These are phyloP conservation scores for Diaporthe caulivora DNA, from an alignment of 2,329 filamentous ascomycete species.

Conservation along the genomic window DNA sequence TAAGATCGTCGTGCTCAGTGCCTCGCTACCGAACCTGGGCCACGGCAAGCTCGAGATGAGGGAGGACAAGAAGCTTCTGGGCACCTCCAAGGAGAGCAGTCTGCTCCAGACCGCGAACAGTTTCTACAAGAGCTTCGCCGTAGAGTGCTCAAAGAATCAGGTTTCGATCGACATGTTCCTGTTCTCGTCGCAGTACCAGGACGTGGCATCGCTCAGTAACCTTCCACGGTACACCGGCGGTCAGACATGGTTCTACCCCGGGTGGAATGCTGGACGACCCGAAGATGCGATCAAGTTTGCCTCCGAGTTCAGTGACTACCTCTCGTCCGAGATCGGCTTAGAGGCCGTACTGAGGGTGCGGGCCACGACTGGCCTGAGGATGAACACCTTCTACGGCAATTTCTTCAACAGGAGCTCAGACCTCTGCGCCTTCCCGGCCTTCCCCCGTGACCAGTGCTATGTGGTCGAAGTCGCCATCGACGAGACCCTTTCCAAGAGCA, in stretches of 20 bases:
- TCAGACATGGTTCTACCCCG: constrained; percentile 98
- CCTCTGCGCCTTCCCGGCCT: constrained; percentile 96
- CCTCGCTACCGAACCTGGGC: constrained; percentile 90
- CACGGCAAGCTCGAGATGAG: constrained; percentile 91
- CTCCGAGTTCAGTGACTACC: constrained; percentile 93
- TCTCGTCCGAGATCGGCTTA: constrained; percentile 96
- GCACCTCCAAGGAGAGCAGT: constrained; percentile 90
- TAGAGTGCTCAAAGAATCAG: constrained; percentile 98
- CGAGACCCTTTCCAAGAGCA: constrained; percentile 90
- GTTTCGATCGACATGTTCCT: constrained; percentile 99
- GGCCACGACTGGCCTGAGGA: constrained; percentile 92
- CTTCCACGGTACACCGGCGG: constrained; percentile 95
- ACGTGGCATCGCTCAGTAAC: constrained; percentile 96
- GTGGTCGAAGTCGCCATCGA: constrained; percentile 99
- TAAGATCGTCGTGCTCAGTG: constrained; percentile 92
- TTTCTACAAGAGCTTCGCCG: constrained; percentile 99
- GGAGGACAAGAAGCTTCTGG: constrained; percentile 95
- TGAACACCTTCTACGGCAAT: constrained; percentile 99
- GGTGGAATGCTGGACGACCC: constrained; percentile 92
- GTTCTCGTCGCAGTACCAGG: constrained; percentile 95
- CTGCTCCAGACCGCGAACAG: constrained; percentile 93
- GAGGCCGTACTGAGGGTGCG: constrained; percentile 96
- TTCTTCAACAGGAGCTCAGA: constrained; percentile 99
- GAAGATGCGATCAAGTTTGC: constrained; percentile 99
- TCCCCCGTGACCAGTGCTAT: constrained; percentile 96